Conservation (phyloP, 257 asterid genomes). For the Ballota nigra region DNA sequence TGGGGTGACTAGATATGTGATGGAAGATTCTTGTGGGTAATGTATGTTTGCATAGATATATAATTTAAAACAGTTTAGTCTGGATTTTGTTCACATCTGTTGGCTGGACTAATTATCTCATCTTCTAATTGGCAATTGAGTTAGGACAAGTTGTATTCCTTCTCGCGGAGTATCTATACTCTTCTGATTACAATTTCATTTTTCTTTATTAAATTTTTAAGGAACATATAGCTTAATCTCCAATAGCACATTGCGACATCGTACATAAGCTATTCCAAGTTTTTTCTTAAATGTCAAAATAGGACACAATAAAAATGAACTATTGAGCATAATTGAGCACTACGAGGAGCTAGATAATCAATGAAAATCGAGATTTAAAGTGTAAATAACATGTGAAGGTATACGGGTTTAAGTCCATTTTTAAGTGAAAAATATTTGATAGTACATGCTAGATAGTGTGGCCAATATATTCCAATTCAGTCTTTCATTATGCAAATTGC, state of each 20-base stretch:
- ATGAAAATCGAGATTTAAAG: too few relatives aligned
- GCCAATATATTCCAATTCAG: not conserved
- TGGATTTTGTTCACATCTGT: conserved; percentile 22
- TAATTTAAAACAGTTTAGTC: conserved; percentile 11
- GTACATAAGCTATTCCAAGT: too few relatives aligned
- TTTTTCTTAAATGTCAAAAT: too few relatives aligned
- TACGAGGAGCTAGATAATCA: too few relatives aligned
- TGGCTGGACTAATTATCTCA: not conserved
- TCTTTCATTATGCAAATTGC: not conserved
- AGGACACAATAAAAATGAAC: too few relatives aligned
- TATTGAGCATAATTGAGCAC: too few relatives aligned
- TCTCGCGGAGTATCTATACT: not conserved
- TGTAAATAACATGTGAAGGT: not conserved
- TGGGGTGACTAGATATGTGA: conserved; percentile 35
- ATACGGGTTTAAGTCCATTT: not conserved
- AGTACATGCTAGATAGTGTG: not conserved
- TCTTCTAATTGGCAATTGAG: not conserved
- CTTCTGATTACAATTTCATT: too few relatives aligned
- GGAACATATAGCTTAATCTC: too few relatives aligned
- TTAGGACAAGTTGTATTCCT: not conserved
- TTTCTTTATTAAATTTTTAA: too few relatives aligned
- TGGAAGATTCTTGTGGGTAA: conserved; percentile 33
- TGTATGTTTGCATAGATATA: conserved; percentile 20
- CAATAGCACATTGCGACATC: too few relatives aligned
- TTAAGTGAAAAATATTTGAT: not conserved